Evolutionary conservation across 2,329 filamentous ascomycete genomes (phyloP), one percentile per base, ranked within the genome.

Genomic region (Pestalotiopsis sp.): DNA sequence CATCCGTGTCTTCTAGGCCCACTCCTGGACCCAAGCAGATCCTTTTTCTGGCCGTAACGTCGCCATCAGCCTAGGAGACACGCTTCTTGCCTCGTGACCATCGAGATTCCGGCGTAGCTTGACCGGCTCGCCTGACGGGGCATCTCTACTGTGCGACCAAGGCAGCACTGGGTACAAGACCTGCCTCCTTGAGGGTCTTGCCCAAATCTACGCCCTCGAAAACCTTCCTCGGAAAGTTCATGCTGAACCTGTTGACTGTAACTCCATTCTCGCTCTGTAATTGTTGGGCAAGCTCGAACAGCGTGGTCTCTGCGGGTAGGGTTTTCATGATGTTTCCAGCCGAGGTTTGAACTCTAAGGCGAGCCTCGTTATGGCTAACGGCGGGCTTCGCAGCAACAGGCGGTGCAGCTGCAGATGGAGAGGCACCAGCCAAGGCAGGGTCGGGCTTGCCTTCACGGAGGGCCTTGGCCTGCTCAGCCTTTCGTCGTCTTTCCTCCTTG

Each of bases 111-210:
- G 44, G 20, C n/a, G 17, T 3, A 52, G n/a, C 44, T 35, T 35
- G 30, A 9, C 44, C 7, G 22, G 22, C 13, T 26, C 7, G 11
- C 11, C 22, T 58, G 22, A 26, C 24, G 60, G n/a, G 11, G 17
- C 17, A 22, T 30, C 52, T 60, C 60, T 70, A 90, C 73, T 88
- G 86, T 38, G 97, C 89, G 74, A 97, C 90, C 73, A 99, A 82
- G 60, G 93, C 94, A n/a, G 94, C 94, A 70, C 93, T 97, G 5
- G 96, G 96, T 3, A 95, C 90, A 69, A 98, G 81, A 0, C 94
- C 95, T 17, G 95, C 92, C 80, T 99, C 96, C 82, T 97, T 97
- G 67, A 99, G 81, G 4, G 94, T 96, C 86, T 96, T 91, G 44
- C 93, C 93, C 75, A 98, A 94, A 78, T 97, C 96, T 7, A 87